Percentiles rank a stretch among this genome's conserved stretches.
Conservation (phyloP, 2,329 filamentous ascomycete genomes). For the Cyanodermella asteris region DNA sequence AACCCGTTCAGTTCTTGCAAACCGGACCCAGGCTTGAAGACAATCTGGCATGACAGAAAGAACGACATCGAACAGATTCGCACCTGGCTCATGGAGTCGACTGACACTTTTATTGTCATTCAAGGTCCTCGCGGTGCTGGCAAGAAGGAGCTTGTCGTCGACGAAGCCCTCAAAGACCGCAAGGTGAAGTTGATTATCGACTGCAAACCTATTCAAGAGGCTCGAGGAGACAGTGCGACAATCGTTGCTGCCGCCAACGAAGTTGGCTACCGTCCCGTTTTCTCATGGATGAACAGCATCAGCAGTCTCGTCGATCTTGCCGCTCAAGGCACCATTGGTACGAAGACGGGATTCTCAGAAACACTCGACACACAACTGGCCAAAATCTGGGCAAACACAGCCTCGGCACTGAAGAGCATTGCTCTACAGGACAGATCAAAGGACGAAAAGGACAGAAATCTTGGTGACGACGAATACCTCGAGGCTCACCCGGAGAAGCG, state of each 20-base stretch:
- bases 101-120: constrained; percentile 81
- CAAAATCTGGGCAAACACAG: constrained; percentile 75
- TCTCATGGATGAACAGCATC: constrained; percentile 89
- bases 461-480: constrained; percentile 69
- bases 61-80: constrained; percentile 62
- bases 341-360: constrained; percentile 86
- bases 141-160: constrained; percentile 68
- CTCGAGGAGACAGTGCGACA: constrained; percentile 65
- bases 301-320: constrained; percentile 83
- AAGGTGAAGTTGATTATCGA: constrained; percentile 69
- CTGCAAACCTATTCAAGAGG: constrained; percentile 83
- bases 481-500: constrained; percentile 71
- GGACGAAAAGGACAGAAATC: constrained; percentile 46
- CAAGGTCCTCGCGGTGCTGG: constrained; percentile 82
- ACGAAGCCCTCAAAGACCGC: constrained; percentile 57
- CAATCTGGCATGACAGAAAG: constrained; percentile 73
- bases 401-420: constrained; percentile 55
- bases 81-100: constrained; percentile 69
- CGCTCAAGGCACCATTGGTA: constrained; percentile 78
- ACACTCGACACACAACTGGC: constrained; percentile 71
- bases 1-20: constrained; percentile 22
- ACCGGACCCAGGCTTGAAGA: constrained; percentile 48
- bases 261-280: constrained; percentile 81
- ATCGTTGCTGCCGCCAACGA: constrained; percentile 61
- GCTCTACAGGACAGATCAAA: constrained; percentile 48